phyloP scores from a whole-genome alignment of 345 rosid species.

The Luvunga scandens region DNA sequence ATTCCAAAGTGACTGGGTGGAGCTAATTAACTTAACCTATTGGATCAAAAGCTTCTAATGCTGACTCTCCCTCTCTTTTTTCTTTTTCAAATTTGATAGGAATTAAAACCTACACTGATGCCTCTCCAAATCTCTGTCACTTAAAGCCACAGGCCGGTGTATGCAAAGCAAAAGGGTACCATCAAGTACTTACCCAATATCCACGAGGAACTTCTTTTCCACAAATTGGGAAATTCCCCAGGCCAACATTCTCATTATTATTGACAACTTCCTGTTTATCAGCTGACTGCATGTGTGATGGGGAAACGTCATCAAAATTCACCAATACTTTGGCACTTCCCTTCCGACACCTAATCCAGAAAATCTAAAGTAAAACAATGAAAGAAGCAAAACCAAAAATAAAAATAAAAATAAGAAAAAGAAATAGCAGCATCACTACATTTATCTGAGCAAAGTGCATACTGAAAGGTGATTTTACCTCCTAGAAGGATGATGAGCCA shows the following conservation, averaged over 20 bases:
- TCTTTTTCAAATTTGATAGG: neutral
- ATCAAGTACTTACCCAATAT: conserved; percentile 62
- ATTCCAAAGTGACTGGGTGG: too few relatives aligned
- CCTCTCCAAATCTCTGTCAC: neutral
- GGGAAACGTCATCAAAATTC: conserved; percentile 73
- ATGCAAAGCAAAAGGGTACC: neutral
- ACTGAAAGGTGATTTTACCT: conserved; percentile 39
- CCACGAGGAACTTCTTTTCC: conserved; percentile 98
- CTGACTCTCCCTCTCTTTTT: neutral
- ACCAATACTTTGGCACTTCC: conserved; percentile 88
- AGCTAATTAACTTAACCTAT: neutral
- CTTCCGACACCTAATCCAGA: conserved; percentile 76
- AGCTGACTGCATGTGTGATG: conserved; percentile 43
- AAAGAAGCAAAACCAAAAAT: conserved; percentile 16
- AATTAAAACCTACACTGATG: neutral
- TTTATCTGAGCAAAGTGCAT: conserved; percentile 2
- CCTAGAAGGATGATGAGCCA: conserved; percentile 91
- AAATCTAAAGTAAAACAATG: conserved; percentile 30
- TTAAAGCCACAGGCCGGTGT: neutral
- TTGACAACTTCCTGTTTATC: conserved; percentile 30
- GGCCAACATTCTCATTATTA: conserved; percentile 31
- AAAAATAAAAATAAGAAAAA: neutral
- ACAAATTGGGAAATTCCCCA: conserved; percentile 61
- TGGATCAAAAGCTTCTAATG: neutral
- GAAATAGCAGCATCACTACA: conserved; percentile 6